Evolutionary conservation across 176 grass and related monocot species (phyloP).

Genomic region (Zoysia japonica): DNA sequence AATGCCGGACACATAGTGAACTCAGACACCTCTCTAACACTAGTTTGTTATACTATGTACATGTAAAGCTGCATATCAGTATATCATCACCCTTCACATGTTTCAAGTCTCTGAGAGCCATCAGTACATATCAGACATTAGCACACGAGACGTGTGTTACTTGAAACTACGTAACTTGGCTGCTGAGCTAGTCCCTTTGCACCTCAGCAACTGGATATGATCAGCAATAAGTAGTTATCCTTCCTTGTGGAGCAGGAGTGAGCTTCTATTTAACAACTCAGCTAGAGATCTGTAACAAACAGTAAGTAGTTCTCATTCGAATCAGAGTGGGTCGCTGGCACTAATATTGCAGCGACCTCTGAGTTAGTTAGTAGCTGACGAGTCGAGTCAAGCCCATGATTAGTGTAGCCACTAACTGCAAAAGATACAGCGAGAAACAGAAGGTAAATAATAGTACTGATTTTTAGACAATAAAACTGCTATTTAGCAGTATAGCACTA

Average conservation of each 20-base stretch:
- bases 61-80: not conserved
- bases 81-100: conserved; percentile 21
- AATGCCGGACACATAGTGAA: not conserved
- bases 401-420: conserved; percentile 61
- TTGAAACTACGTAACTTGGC: conserved; percentile 17
- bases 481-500: not conserved
- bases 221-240: conserved; percentile 29
- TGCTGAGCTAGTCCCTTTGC: conserved; percentile 30
- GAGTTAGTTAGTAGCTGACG: conserved; percentile 54
- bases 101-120: conserved; percentile 9
- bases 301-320: conserved; percentile 42
- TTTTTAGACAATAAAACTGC: not conserved
- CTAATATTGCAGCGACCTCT: conserved; percentile 81
- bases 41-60: not conserved
- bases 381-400: conserved; percentile 40
- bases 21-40: not conserved
- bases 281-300: conserved; percentile 26
- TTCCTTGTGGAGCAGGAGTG: conserved; percentile 25
- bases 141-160: conserved; percentile 31
- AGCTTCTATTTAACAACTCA: conserved; percentile 35
- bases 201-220: conserved; percentile 40
- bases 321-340: conserved; percentile 56
- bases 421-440: not conserved
- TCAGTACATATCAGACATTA: conserved; percentile 34
- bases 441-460: not conserved